Conservation (phyloP, 2,329 filamentous ascomycete species). For the Bipolaris cookei region DNA sequence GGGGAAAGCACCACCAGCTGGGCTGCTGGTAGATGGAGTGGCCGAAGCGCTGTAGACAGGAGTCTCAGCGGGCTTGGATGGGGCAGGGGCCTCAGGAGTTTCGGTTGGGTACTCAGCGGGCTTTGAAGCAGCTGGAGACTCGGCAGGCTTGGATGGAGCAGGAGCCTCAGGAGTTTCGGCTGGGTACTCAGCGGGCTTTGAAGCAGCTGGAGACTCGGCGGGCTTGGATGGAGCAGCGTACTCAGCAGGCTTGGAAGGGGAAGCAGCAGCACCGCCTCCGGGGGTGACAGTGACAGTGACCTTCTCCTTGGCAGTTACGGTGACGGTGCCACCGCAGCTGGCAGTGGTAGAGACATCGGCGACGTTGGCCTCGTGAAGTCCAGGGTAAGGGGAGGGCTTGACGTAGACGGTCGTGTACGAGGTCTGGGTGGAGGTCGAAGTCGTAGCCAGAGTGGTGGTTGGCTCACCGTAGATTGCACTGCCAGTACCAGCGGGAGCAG, state of each 20-base stretch:
- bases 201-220: background rate
- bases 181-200: background rate
- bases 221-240: conserved; percentile 14
- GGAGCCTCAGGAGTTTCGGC: conserved; percentile 2
- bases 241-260: conserved; percentile 14
- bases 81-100: conserved; percentile 15
- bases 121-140: conserved; percentile 10
- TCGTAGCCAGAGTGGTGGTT: conserved; percentile 35
- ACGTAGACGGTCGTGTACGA: conserved; percentile 33
- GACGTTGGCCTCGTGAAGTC: conserved; percentile 28
- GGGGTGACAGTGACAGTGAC: conserved; percentile 52
- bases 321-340: conserved; percentile 41
- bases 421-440: conserved; percentile 36
- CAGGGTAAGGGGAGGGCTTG: conserved; percentile 27
- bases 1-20: conserved; percentile 19
- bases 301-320: conserved; percentile 51
- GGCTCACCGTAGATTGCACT: conserved; percentile 28
- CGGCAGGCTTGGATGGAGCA: conserved; percentile 15
- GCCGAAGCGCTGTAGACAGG: conserved; percentile 19
- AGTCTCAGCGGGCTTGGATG: conserved; percentile 17
- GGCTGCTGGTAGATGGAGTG: conserved; percentile 13
- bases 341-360: conserved; percentile 25
- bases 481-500: conserved; percentile 31
- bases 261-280: conserved; percentile 22
- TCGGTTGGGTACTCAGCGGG: conserved; percentile 14